phyloP scores from a whole-genome alignment of 768 basidiomycete species.

The Chalciporus pseudorubinellus region DNA sequence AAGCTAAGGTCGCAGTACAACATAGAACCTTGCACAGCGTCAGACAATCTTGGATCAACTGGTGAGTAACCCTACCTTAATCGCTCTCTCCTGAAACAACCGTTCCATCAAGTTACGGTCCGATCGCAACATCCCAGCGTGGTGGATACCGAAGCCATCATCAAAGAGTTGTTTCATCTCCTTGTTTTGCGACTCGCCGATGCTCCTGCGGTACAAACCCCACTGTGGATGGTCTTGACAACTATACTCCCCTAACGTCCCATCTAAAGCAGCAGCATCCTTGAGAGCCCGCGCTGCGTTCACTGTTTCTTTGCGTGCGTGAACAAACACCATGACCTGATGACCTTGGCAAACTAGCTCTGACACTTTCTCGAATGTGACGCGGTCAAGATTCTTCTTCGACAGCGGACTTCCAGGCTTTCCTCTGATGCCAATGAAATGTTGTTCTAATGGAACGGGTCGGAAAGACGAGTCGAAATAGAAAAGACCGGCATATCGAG shows the following conservation, averaged over 20 bases:
- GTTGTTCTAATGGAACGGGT: constrained; percentile 95
- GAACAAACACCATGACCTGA: constrained; percentile 99
- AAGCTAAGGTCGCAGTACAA: constrained; percentile 97
- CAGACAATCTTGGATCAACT: background rate
- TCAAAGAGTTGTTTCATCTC: constrained; percentile 97
- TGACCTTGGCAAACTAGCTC: constrained; percentile 88
- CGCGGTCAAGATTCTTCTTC: constrained; percentile 83
- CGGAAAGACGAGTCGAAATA: constrained; percentile 98
- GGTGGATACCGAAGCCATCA: constrained; percentile 93
- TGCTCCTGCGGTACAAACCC: constrained; percentile 69
- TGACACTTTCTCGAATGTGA: constrained; percentile 87
- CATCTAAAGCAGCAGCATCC: constrained; percentile 73
- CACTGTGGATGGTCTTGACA: constrained; percentile 80
- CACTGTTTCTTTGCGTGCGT: constrained; percentile 97
- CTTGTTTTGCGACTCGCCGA: constrained; percentile 83
- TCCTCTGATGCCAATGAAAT: constrained; percentile 91
- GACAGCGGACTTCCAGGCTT: constrained; percentile 72
- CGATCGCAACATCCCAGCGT: constrained; percentile 94
- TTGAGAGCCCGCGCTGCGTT: constrained; percentile 81
- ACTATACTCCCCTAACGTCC: constrained; percentile 72
- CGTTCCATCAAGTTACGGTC: constrained; percentile 95
- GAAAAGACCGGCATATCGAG: constrained; percentile 82
- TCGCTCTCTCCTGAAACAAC: constrained; percentile 86
- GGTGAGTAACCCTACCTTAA: constrained; percentile 61
- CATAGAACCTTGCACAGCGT: constrained; percentile 71